Conservation (phyloP, 768 basidiomycete species). For the Obba rivulosa region DNA sequence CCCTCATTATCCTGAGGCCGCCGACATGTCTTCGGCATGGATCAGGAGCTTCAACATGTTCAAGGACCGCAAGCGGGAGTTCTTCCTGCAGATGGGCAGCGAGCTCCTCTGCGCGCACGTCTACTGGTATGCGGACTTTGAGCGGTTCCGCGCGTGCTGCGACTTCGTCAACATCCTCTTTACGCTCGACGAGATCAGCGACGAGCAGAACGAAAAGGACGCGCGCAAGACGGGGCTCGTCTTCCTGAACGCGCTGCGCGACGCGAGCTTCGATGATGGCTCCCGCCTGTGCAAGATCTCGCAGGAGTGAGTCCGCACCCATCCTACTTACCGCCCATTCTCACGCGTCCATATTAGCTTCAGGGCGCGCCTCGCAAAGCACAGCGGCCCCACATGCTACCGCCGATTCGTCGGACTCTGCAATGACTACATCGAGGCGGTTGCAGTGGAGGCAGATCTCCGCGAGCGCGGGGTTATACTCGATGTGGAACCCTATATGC, state of each 20-base stretch:
- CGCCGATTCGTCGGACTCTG: conserved; percentile 3
- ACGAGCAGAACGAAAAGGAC: conserved; percentile 9
- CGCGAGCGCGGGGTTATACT: conserved; percentile 17
- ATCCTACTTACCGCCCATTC: background rate
- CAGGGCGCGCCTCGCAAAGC: conserved; percentile 35
- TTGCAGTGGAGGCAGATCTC: conserved; percentile 30
- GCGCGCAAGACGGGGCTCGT: conserved; percentile 5
- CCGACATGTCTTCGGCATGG: conserved; percentile 5
- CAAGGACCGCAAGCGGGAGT: conserved; percentile 4
- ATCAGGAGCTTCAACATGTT: conserved; percentile 9
- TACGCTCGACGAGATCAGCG: conserved; percentile 13
- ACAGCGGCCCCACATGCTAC: conserved; percentile 2
- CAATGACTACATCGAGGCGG: conserved; percentile 32
- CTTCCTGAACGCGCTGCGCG: conserved; percentile 9
- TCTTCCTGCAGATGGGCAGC: conserved; percentile 5
- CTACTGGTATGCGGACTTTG: conserved; percentile 7
- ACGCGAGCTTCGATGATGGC: conserved; percentile 10
- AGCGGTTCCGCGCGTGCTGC: conserved; percentile 8
- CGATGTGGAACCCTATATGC: conserved; percentile 15
- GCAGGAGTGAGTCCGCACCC: conserved; percentile 4
- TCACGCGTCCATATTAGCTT: conserved; percentile 34
- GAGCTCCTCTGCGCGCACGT: conserved; percentile 9
- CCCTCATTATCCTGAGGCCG: conserved; percentile 7
- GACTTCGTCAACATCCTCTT: conserved; percentile 13
- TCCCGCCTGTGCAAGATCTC: conserved; percentile 8